Base-by-base conservation (phyloP, 345 rosid species). In the Aegle marmelos region DNA sequence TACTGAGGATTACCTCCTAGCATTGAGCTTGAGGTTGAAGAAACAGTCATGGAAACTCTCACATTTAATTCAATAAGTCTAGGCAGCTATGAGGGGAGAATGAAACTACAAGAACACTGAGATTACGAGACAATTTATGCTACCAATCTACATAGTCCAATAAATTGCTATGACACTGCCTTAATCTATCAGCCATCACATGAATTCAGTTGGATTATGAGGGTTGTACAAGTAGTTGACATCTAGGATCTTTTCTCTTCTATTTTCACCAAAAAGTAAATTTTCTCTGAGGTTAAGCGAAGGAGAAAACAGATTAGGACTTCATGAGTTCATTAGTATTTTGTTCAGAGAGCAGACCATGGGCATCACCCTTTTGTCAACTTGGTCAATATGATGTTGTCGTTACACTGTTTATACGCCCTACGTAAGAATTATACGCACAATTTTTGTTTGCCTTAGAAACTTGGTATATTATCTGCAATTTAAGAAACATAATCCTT, bases 101-200 rank as follows among this genome's bases (percentile, higher is more conserved):
- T 27, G 63, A 68, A 72, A 48, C 25, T 24, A 50, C 50, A 68
- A 68, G 25, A 69, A 68, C n/a, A 19, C 10, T 50, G 60, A 30
- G 21, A 54, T 34, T 25, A 48, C 13, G 37, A 41, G 62, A 48
- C 60, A 72, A 31, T 63, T 39, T 22, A 70, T 74, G 78, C 75
- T 68, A 76, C 62, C 31, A 50, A 72, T 33, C 34, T 22, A 1
- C 57, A 25, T 10, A 17, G 34, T 56, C 30, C 1, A 11, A 73
- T 25, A 60, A 60, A 72, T 56, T 11, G n/a, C 34, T 21, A 14
- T 41, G 31, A 74, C 11, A 25, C 2, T 25, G 53, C 63, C 16
- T 25, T 39, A 59, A 60, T 24, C 25, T 30, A 74, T 24, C 8
- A n/a, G 41, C 36, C 68, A 61, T 36, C 19, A 61, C 19, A 45